Evolutionary conservation across 345 rosid species (phyloP), one percentile per base, ranked within the genome.

Genomic region (Raphanus raphanistrum): DNA sequence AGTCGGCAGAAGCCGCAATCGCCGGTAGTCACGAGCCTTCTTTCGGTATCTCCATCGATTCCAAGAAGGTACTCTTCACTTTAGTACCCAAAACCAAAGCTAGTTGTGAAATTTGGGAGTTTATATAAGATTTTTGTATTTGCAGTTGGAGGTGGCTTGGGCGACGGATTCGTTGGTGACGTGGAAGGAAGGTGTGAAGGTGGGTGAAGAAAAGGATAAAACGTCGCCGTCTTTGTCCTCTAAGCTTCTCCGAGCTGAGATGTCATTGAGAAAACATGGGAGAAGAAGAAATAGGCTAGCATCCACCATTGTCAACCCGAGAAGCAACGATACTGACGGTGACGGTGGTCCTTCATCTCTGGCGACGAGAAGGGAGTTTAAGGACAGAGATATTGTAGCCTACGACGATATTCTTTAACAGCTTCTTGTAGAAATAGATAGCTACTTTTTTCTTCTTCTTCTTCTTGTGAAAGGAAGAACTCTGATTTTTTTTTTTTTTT

Each of bases 1-100:
- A 92, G 59, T 85, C 97, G 55, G 97, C 88, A 3, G 95, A 87
- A 65, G 90, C 94, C 11, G 95, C 97, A 72, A 84, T 94, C 32
- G 86, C 87, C 16, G 95, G 93, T 68, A 79, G 92, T 36, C 92
- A 80, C 33, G 98, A 94, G 65, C 72, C 90, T 33, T 86, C 87
- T 69, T 89, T 87, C 76, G 97, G 91, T 58, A 85, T 92, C 62
- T 80, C 89, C 2, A 21, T 89, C 68, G 87, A 89, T 72, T 89
- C 93, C 61, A 80, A 79, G 66, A 86, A 73, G 80, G 97, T 85
- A 35, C 5, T 7, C 28, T 28, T 5, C 65, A n/a, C 67, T 60
- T 60, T 28, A 60, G 9, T 6, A 17, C 31, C 35, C 11, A 21
- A 21, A 21, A 21, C 21, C 38, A 32, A 15, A 63, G 12, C 26